phyloP scores from a whole-genome alignment of 1,284 basidiomycete species.

The Hemileia vastatrix region DNA sequence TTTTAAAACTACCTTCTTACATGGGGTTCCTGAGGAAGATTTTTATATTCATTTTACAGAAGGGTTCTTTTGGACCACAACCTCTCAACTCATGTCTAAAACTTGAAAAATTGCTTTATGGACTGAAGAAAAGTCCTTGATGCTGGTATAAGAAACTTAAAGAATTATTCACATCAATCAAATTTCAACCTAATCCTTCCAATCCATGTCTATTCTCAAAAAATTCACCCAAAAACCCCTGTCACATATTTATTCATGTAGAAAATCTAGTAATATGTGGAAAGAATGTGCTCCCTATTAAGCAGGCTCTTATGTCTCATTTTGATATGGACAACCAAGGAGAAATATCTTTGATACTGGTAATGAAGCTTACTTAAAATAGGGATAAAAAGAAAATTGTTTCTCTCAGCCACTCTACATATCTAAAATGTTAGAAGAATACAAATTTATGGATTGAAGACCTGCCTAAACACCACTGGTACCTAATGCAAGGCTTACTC shows the following conservation, averaged over 20 bases:
- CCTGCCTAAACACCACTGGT: neutral
- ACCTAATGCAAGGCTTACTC: neutral
- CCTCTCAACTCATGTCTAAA: too few relatives aligned
- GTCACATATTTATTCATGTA: conserved; percentile 3
- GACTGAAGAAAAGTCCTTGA: too few relatives aligned
- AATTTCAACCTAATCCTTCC: neutral
- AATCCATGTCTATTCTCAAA: neutral
- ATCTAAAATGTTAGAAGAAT: neutral
- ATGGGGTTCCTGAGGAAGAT: too few relatives aligned
- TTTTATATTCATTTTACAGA: too few relatives aligned
- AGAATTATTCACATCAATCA: too few relatives aligned
- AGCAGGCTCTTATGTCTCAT: neutral
- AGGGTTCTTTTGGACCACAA: too few relatives aligned
- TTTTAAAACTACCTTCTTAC: too few relatives aligned
- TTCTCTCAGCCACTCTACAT: neutral
- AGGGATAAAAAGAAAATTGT: too few relatives aligned
- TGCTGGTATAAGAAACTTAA: too few relatives aligned
- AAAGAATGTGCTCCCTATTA: neutral
- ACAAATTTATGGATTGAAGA: neutral
- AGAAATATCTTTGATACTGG: neutral
- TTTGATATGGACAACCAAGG: conserved; percentile 12
- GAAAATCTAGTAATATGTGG: conserved; percentile 4
- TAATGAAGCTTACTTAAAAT: conserved; percentile 1
- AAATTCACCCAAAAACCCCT: neutral
- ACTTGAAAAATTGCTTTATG: too few relatives aligned